These are phyloP conservation scores for Neurospora tetrasperma DNA, from an alignment of 495 filamentous ascomycete genomes.

Conservation along the genomic window DNA sequence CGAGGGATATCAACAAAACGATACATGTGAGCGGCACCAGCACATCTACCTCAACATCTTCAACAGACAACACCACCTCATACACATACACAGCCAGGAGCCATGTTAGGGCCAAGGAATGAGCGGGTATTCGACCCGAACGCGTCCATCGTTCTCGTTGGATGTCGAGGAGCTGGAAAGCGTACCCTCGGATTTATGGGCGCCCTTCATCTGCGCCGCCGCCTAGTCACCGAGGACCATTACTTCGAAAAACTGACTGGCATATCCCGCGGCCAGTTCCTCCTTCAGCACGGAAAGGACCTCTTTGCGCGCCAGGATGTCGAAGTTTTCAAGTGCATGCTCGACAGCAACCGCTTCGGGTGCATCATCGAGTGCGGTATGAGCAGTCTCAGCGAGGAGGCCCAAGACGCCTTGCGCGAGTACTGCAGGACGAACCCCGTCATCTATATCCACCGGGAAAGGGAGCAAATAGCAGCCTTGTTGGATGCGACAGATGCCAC, in stretches of 20 bases:
- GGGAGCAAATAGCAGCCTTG: conserved; percentile 52
- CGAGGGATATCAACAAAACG: background rate
- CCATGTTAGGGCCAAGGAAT: conserved; percentile 25
- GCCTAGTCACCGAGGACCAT: conserved; percentile 61
- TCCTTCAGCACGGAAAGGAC: conserved; percentile 47
- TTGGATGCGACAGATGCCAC: conserved; percentile 49
- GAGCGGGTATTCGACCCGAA: conserved; percentile 44
- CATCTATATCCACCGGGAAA: conserved; percentile 62
- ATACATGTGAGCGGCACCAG: background rate
- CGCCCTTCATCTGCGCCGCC: conserved; percentile 58
- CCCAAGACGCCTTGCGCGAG: conserved; percentile 47
- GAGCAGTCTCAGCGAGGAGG: conserved; percentile 41
- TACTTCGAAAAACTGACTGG: conserved; percentile 61
- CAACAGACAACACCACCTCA: background rate
- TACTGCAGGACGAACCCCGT: conserved; percentile 60
- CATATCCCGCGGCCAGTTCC: conserved; percentile 48
- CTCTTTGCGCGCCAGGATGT: conserved; percentile 53
- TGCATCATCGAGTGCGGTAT: conserved; percentile 66
- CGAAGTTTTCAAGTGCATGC: conserved; percentile 53
- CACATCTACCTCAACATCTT: background rate
- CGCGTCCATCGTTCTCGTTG: conserved; percentile 65
- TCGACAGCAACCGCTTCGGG: conserved; percentile 49
- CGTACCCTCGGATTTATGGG: conserved; percentile 68
- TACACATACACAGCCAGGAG: background rate
- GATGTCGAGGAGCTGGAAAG: conserved; percentile 66